Evolutionary conservation across 2,329 filamentous ascomycete genomes (phyloP).

Genomic region (Aspergillus flavus): DNA sequence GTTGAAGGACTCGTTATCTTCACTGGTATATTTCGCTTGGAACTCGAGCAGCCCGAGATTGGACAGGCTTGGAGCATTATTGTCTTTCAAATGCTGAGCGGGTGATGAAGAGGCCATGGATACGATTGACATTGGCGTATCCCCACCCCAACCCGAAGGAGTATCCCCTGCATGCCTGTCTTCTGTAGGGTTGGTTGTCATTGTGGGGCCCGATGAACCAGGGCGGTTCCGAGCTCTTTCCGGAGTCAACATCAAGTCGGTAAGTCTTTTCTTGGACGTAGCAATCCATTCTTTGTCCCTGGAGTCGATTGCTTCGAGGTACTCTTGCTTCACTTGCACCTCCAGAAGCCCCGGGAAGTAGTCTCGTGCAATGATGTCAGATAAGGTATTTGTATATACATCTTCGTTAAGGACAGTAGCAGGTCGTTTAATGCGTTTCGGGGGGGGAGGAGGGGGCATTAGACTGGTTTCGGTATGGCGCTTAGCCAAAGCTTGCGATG

Average conservation of each 20-base stretch:
- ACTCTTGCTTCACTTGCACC: constrained; percentile 85
- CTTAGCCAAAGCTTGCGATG: constrained; percentile 38
- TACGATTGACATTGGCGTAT: constrained; percentile 69
- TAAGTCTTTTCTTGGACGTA: constrained; percentile 71
- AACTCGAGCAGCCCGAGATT: constrained; percentile 82
- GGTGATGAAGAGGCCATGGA: constrained; percentile 36
- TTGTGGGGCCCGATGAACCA: constrained; percentile 27
- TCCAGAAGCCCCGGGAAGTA: constrained; percentile 93
- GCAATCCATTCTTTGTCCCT: constrained; percentile 84
- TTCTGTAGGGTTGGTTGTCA: constrained; percentile 58
- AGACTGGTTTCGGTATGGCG: constrained; percentile 55
- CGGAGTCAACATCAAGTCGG: constrained; percentile 76
- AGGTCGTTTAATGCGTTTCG: constrained; percentile 90
- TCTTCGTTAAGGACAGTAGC: constrained; percentile 90
- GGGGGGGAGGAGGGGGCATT: constrained; percentile 77
- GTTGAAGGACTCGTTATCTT: constrained; percentile 98
- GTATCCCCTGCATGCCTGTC: constrained; percentile 26
- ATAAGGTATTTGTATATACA: constrained; percentile 84
- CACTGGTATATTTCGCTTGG: constrained; percentile 91
- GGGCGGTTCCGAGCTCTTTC: constrained; percentile 50
- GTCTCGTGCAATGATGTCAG: constrained; percentile 92
- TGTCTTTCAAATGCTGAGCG: constrained; percentile 34
- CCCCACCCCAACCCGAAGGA: constrained; percentile 61
- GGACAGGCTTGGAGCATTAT: constrained; percentile 61
- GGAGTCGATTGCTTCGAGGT: constrained; percentile 86